Conservation (phyloP, 805 yeast genomes). For the Zygosaccharomyces rouxii region DNA sequence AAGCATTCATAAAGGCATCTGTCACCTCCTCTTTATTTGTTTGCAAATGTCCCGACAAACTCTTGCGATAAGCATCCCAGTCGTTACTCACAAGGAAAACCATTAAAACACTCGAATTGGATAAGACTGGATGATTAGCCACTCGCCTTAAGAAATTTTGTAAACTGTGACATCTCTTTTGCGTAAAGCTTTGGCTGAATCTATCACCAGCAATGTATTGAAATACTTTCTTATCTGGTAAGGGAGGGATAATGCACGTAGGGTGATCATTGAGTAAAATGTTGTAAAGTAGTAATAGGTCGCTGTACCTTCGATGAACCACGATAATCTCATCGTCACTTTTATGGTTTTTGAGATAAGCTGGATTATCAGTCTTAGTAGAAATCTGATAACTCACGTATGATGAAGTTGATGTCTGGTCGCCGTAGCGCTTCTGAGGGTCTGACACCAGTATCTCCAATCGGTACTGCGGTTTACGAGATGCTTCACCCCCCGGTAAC, state of each 20-base stretch:
- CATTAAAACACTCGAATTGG: conserved; percentile 56
- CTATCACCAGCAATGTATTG: conserved; percentile 94
- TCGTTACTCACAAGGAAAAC: conserved; percentile 31
- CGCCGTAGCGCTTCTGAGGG: conserved; percentile 31
- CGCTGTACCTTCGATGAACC: conserved; percentile 69
- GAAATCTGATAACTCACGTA: conserved; percentile 34
- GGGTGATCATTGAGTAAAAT: conserved; percentile 76
- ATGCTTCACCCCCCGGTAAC: neutral
- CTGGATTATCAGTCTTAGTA: conserved; percentile 30
- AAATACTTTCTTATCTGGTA: conserved; percentile 87
- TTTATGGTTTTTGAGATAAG: conserved; percentile 23
- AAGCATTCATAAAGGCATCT: conserved; percentile 91
- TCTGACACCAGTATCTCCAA: conserved; percentile 33
- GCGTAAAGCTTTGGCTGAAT: conserved; percentile 78
- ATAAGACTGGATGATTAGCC: conserved; percentile 66
- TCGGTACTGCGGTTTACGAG: conserved; percentile 6
- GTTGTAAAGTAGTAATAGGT: conserved; percentile 73
- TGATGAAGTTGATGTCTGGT: conserved; percentile 26
- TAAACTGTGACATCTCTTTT: conserved; percentile 74
- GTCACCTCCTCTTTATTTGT: conserved; percentile 63
- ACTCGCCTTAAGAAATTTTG: conserved; percentile 71
- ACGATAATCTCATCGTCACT: conserved; percentile 23
- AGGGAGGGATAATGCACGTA: conserved; percentile 82
- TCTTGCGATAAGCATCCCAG: conserved; percentile 34
- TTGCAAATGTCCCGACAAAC: conserved; percentile 23